Evolutionary conservation across 1,139 yeast species (phyloP), one percentile per base, ranked within the genome.

Genomic region (Debaryomycetaceae sp.): DNA sequence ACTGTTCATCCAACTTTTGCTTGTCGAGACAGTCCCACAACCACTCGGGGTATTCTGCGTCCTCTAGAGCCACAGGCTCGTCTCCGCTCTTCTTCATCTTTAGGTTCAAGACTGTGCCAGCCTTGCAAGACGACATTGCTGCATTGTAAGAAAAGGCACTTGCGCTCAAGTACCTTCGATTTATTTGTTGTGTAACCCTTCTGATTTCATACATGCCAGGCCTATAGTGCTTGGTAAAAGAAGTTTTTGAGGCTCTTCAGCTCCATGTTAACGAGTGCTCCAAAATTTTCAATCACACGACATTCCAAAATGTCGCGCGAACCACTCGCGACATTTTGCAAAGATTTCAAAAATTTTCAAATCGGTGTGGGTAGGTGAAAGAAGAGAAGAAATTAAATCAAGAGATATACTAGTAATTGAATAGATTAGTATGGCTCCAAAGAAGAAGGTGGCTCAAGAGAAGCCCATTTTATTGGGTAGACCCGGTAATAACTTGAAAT

Each of bases 401-500:
- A n/a, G 11, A 9, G 20, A 22, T 14, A 37, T n/a, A 20, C 11
- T 24, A 22, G n/a, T 6, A 37, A 37, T 14, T 37, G 33, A 2
- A 6, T 37, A 14, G 39, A 31, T 31, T 35, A 55, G 46, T 24
- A 90, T 90, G 97, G 95, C 97, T 63, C 97, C 97, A 80, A 89
- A 89, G 83, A 88, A 89, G 80, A 86, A 83, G 73, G 88, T 75
- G 54, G 77, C 50, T 49, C 89, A 82, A 70, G 97, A 90, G 69
- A 87, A 88, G 69, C 95, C 93, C 68, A 76, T 91, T 61, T 76
- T 90, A 53, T 80, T 93, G 59, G 99, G 99, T 56, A 88, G 99
- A 75, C 99, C 99, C 65, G 99, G 97, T 67, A 91, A 91, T 72
- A 91, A 90, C 71, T 79, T 91, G 67, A 91, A 90, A 69, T 88